Evolutionary conservation across 352 stramenopile genomes (phyloP).

Genomic region (Pythium utonaiense): DNA sequence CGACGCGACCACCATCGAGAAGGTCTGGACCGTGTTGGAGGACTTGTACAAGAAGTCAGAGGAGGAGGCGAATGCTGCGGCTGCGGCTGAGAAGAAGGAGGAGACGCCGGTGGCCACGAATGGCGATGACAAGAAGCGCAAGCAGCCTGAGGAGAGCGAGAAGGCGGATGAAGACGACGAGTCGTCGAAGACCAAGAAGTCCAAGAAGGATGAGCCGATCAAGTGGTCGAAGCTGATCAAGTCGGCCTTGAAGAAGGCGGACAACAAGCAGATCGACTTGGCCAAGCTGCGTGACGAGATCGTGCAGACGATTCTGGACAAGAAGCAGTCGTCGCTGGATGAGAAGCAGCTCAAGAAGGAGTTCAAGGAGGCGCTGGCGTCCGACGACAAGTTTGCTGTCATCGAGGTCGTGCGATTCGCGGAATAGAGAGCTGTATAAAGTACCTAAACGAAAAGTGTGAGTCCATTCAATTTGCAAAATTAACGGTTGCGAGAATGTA

Average conservation of each 20-base stretch:
- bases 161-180: conserved; percentile 3
- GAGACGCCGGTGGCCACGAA: conserved; percentile 5
- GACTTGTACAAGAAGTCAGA: conserved; percentile 49
- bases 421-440: conserved; percentile 7
- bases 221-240: conserved; percentile 79
- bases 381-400: conserved; percentile 35
- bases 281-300: conserved; percentile 43
- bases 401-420: conserved; percentile 48
- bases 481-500: background rate
- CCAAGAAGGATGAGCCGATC: conserved; percentile 38
- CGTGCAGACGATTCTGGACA: conserved; percentile 38
- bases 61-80: conserved; percentile 12
- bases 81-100: conserved; percentile 6
- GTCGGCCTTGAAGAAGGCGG: conserved; percentile 39
- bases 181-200: conserved; percentile 34
- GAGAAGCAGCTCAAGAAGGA: conserved; percentile 69
- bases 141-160: conserved; percentile 24
- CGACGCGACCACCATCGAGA: conserved; percentile 46
- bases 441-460: background rate
- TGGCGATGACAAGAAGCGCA: conserved; percentile 44
- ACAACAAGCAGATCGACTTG: conserved; percentile 51
- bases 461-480: too few species aligned
- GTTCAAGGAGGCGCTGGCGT: conserved; percentile 44
- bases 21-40: conserved; percentile 73
- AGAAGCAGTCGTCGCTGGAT: conserved; percentile 43